Evolutionary conservation across 768 basidiomycete genomes (phyloP).

Genomic region (Flagelloscypha sp.): DNA sequence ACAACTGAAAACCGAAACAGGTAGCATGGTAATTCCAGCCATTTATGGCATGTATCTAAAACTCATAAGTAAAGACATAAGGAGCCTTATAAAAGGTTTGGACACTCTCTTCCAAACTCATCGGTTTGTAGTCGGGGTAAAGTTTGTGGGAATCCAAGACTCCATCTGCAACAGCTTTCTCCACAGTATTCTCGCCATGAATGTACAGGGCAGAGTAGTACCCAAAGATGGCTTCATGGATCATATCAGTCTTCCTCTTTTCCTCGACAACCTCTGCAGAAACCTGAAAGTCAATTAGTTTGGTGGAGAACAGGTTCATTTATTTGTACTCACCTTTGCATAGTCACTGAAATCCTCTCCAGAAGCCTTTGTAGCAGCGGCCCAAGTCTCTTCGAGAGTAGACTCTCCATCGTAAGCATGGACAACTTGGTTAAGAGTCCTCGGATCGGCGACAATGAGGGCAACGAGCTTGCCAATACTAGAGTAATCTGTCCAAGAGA

Average conservation of each 20-base stretch:
- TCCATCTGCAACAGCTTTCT: conserved; percentile 13
- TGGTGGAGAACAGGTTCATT: no score
- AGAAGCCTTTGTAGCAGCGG: conserved; percentile 12
- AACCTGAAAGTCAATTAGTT: no score
- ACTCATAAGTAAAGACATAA: no score
- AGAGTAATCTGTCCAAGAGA: no score
- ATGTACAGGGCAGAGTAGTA: conserved; percentile 18
- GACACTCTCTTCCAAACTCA: no score
- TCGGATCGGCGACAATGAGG: conserved; percentile 21
- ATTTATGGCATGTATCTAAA: no score
- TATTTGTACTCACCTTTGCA: conserved; percentile 9
- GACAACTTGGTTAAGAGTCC: conserved; percentile 23
- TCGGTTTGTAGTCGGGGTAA: conserved; percentile 24
- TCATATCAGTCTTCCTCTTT: not conserved
- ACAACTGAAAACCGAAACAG: no score
- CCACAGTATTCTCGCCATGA: conserved; percentile 21
- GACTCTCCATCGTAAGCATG: conserved; percentile 19
- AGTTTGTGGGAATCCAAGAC: conserved; percentile 21
- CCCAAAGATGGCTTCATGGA: conserved; percentile 3
- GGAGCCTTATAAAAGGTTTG: no score
- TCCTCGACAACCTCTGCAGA: not conserved
- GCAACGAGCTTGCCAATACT: no score
- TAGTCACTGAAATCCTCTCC: conserved; percentile 15
- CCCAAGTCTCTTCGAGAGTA: conserved; percentile 15
- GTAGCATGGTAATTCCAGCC: no score